A percentile compares a stretch with the other conserved stretches of the same genome.
These are phyloP conservation scores for Fusarium euwallaceae DNA, from an alignment of 2,329 filamentous ascomycete species.

Conservation along the genomic window DNA sequence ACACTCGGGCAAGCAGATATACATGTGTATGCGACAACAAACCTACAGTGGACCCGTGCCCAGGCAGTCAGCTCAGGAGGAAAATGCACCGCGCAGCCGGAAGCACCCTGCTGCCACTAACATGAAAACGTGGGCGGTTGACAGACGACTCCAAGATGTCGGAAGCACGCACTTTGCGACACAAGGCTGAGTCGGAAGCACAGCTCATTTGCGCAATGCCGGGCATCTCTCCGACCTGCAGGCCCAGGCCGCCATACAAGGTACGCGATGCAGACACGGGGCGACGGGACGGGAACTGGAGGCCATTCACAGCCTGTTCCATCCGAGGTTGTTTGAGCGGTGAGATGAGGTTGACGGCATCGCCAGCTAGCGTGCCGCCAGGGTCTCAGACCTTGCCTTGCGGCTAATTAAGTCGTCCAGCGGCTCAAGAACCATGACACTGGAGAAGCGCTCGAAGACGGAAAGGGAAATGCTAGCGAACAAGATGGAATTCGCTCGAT, in stretches of 20 bases:
- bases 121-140: conserved; percentile 9
- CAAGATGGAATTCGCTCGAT: conserved; percentile 14
- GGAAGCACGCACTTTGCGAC: conserved; percentile 3
- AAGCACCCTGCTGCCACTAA: conserved; percentile 1
- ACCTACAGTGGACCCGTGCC: conserved; percentile 3
- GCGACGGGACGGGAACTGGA: conserved; percentile 21
- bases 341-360: conserved; percentile 41
- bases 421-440: conserved; percentile 22
- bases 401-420: conserved; percentile 32
- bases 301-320: conserved; percentile 28
- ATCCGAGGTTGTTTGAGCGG: conserved; percentile 34
- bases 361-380: conserved; percentile 31
- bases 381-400: conserved; percentile 34
- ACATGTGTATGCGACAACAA: conserved; percentile 3
- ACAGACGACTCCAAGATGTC: conserved; percentile 5
- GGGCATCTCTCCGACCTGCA: conserved; percentile 9
- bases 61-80: conserved; percentile 5
- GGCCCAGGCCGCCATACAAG: conserved; percentile 10
- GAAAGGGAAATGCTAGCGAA: conserved; percentile 21
- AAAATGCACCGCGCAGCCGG: not conserved
- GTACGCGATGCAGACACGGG: conserved; percentile 29
- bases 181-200: conserved; percentile 20
- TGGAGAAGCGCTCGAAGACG: conserved; percentile 14
- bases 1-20: not conserved
- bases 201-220: conserved; percentile 11